Conservation (phyloP, 306 rosid species). For the Castanospermum australe region DNA sequence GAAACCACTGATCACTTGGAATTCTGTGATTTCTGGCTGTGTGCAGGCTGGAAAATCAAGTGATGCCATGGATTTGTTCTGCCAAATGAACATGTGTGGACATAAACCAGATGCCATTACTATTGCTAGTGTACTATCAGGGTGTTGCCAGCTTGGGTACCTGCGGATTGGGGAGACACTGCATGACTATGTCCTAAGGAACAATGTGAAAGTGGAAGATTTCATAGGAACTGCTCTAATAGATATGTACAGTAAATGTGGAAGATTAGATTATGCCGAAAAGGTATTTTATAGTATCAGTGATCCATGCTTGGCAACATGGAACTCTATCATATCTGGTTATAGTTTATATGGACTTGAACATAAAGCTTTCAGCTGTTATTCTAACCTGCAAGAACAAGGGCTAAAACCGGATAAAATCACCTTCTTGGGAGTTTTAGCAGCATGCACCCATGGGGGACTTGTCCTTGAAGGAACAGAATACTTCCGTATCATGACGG, state of each 20-base stretch:
- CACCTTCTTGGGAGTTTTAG: constrained; percentile 70
- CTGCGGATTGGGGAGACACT: constrained; percentile 59
- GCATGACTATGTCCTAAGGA: constrained; percentile 58
- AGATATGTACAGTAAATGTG: constrained; percentile 85
- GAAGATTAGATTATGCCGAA: constrained; percentile 70
- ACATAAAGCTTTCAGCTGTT: constrained; percentile 60
- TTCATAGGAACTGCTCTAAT: constrained; percentile 72
- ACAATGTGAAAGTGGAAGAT: constrained; percentile 55
- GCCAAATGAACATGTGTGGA: constrained; percentile 55
- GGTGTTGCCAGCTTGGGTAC: constrained; percentile 70
- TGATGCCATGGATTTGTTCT: constrained; percentile 62
- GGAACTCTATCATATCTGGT: constrained; percentile 83
- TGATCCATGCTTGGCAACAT: constrained; percentile 72
- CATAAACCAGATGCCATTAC: constrained; percentile 65
- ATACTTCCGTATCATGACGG: constrained; percentile 50
- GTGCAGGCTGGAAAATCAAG: constrained; percentile 71
- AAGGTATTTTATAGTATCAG: constrained; percentile 53
- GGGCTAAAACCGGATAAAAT: constrained; percentile 67
- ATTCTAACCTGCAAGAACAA: constrained; percentile 49
- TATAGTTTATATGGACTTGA: constrained; percentile 69
- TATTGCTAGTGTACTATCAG: constrained; percentile 67
- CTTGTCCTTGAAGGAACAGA: constrained; percentile 56
- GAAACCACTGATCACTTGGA: constrained; percentile 65
- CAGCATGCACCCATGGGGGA: constrained; percentile 73
- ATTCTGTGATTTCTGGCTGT: constrained; percentile 75